phyloP scores from a whole-genome alignment of 2,329 filamentous ascomycete species.

The Grosmannia serpens region DNA sequence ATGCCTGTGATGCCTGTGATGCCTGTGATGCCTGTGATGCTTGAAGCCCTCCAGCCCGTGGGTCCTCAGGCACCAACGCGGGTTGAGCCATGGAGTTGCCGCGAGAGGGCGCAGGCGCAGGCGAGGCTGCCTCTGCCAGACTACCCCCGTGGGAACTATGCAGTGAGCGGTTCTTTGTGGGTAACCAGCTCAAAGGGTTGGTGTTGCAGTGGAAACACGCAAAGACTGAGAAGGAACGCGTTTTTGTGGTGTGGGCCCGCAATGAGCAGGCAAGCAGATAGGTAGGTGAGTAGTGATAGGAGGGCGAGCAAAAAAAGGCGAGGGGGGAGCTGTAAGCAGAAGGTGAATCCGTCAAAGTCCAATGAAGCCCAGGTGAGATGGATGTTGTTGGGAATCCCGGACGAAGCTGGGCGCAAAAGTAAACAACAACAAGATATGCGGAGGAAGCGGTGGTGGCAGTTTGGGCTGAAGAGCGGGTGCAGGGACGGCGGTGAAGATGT shows the following conservation, averaged over 20 bases:
- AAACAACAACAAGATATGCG: background rate
- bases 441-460: background rate
- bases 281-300: background rate
- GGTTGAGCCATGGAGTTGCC: conserved; percentile 7
- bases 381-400: background rate
- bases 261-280: conserved; percentile 2
- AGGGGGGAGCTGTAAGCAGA: background rate
- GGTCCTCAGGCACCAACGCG: background rate
- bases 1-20: background rate
- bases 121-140: conserved; percentile 4
- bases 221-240: conserved; percentile 1
- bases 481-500: conserved; percentile 1
- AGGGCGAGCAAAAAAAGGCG: background rate
- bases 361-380: background rate
- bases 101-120: conserved; percentile 3
- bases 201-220: conserved; percentile 2
- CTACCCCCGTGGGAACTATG: background rate
- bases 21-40: background rate
- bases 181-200: background rate
- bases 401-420: background rate
- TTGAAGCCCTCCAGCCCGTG: background rate
- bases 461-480: background rate
- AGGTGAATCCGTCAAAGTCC: background rate
- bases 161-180: background rate
- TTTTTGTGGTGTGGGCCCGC: conserved; percentile 6